phyloP scores from a whole-genome alignment of 345 rosid genomes.

The Populus davidiana region DNA sequence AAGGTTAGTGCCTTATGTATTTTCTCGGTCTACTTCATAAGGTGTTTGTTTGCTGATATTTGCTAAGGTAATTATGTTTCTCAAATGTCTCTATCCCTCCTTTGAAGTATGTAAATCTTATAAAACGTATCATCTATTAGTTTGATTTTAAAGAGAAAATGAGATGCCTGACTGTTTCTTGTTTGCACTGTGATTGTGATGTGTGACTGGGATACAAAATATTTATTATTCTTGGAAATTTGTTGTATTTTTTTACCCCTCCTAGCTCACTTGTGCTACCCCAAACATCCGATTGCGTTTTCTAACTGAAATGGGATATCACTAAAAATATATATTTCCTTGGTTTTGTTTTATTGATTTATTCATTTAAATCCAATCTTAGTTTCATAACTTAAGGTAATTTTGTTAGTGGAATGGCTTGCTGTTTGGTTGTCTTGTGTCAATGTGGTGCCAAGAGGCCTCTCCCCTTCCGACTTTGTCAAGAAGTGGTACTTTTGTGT shows the following conservation, averaged over 20 bases:
- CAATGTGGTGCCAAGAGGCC: background rate
- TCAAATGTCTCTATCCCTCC: background rate
- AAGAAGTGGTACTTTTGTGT: background rate
- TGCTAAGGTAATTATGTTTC: background rate
- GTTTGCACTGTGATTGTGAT: background rate
- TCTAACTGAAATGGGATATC: too few relatives aligned
- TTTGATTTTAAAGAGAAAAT: background rate
- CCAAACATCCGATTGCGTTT: too few relatives aligned
- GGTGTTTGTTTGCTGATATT: background rate
- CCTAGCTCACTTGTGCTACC: too few relatives aligned
- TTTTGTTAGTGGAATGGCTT: background rate
- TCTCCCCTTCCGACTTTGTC: background rate
- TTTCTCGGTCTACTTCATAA: background rate
- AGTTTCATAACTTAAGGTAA: background rate
- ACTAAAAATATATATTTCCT: background rate
- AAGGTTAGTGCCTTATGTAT: slow-evolving; percentile 44
- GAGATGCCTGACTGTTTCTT: background rate
- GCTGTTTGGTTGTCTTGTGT: background rate
- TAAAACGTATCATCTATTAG: background rate
- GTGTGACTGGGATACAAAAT: background rate
- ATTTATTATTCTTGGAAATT: background rate
- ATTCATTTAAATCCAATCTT: background rate
- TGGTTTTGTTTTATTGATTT: background rate
- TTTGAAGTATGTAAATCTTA: background rate
- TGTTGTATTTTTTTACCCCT: background rate